These are phyloP conservation scores for Colletotrichum musae DNA, from an alignment of 2,329 filamentous ascomycete genomes.

Conservation along the genomic window DNA sequence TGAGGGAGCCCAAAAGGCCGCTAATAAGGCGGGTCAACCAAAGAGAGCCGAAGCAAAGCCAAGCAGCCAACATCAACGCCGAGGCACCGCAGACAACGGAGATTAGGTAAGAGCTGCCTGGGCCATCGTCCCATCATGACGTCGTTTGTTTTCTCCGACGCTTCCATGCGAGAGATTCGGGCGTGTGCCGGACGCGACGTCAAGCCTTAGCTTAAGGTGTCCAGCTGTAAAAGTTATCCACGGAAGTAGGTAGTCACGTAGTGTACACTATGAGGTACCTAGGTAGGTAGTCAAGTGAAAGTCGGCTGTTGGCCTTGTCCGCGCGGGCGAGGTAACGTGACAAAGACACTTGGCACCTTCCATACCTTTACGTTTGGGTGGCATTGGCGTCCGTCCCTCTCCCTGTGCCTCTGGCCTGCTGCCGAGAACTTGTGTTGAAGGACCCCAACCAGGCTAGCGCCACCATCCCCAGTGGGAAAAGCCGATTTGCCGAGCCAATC, in stretches of 20 bases:
- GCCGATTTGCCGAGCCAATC: slow-evolving; percentile 35
- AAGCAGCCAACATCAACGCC: slow-evolving; percentile 19
- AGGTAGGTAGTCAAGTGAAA: no score
- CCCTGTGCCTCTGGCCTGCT: background rate
- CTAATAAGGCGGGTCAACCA: background rate
- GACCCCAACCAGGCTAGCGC: slow-evolving; percentile 13
- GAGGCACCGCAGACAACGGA: slow-evolving; percentile 9
- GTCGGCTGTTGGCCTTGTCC: slow-evolving; percentile 15
- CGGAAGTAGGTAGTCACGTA: no score
- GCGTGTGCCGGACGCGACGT: slow-evolving; percentile 15
- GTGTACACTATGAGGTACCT: no score
- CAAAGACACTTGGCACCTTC: background rate
- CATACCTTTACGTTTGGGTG: background rate
- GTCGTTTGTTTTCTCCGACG: slow-evolving; percentile 14
- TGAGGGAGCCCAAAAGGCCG: background rate
- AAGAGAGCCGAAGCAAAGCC: slow-evolving; percentile 5
- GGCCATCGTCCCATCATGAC: slow-evolving; percentile 33
- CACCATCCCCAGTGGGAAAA: slow-evolving; percentile 2
- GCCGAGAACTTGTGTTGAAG: background rate
- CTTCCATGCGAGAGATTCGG: background rate
- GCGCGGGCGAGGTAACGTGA: slow-evolving; percentile 16
- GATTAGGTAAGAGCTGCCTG: slow-evolving; percentile 28
- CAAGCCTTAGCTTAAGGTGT: background rate
- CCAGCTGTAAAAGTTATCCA: no score
- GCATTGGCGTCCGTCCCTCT: background rate